Evolutionary conservation across 1,284 basidiomycete genomes (phyloP).

Genomic region (Puccinia novopanici): DNA sequence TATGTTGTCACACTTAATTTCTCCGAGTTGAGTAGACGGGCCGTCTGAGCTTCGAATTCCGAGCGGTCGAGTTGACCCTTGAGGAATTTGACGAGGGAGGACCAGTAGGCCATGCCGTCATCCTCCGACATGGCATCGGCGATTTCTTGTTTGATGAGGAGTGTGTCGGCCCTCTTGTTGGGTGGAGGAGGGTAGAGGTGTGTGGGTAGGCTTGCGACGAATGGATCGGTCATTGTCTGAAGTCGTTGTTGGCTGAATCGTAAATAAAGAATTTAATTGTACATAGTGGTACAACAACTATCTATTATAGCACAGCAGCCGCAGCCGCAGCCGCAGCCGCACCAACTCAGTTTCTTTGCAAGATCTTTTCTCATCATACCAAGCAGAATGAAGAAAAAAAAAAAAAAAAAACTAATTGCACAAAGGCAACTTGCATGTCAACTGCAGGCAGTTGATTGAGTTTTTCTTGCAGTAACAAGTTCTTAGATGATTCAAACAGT

Average conservation of each 20-base stretch:
- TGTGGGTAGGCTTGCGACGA: background rate
- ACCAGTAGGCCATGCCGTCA: conserved; percentile 59
- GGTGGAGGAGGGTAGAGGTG: conserved; percentile 51
- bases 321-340: conserved; percentile 8
- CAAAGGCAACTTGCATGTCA: no score
- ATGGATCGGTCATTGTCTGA: conserved; percentile 14
- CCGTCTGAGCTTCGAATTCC: conserved; percentile 57
- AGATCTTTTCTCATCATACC: no score
- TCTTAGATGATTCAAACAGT: no score
- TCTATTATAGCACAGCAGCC: no score
- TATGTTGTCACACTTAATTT: background rate
- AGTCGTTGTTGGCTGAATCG: background rate
- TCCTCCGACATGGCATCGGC: conserved; percentile 53
- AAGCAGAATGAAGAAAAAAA: no score
- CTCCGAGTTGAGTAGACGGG: conserved; percentile 12
- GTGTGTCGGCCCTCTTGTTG: conserved; percentile 54
- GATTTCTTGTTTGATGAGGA: conserved; percentile 55
- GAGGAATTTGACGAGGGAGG: conserved; percentile 59
- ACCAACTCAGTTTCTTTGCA: no score
- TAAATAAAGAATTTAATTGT: background rate
- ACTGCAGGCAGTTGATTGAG: no score
- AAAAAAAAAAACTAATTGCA: no score
- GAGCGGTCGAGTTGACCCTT: conserved; percentile 59
- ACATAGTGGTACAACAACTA: background rate
- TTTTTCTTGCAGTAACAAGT: no score